Base-by-base conservation (phyloP, 257 asterid species). In the Solanum microdontum region DNA sequence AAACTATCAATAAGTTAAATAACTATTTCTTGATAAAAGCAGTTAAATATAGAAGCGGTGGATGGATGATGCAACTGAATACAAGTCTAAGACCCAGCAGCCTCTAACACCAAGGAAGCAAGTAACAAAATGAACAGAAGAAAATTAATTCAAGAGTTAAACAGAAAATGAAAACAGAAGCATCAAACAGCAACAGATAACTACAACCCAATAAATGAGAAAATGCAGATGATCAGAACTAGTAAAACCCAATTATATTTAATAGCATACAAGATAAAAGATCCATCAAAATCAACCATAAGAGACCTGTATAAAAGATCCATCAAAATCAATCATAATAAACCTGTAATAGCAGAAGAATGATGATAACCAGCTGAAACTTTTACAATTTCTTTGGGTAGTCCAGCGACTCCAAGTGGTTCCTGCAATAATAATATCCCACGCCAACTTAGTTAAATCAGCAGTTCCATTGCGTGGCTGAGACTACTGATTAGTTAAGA, bases 351-450 rank as follows among this genome's bases (percentile, higher is more conserved):
- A 88, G 98, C 99, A 88, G 96, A 95, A 87, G 98, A 97, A 90
- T 97, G 98, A 92, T 97, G 97, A 91, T 93, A 97, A 72, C 98
- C 99, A 88, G 98, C 98, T 77, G 99, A 91, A 91, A 97, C 91
- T 87, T 90, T 91, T 79, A 90, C 76, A 62, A 92, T 86, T 92
- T 90, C 91, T 84, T 92, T 92, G 84, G 94, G 93, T 88, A 97
- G 90, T 86, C 95, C 92, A 76, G 93, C 89, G 73, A 95, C 93
- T 89, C 91, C 88, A 90, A 89, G 86, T 90, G 99, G 98, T 88
- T 91, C 96, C 99, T 95, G 92, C 89, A 87, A 89, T 73, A 86
- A 86, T 88, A 30, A 87, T 89, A 80, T 43, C 36, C 83, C 84
- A 77, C 24, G 58, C n/a, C 62, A 40, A 45, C 83, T 39, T 79